Evolutionary conservation across 1,284 basidiomycete genomes (phyloP).

Genomic region (Cryptococcus deneoformans): DNA sequence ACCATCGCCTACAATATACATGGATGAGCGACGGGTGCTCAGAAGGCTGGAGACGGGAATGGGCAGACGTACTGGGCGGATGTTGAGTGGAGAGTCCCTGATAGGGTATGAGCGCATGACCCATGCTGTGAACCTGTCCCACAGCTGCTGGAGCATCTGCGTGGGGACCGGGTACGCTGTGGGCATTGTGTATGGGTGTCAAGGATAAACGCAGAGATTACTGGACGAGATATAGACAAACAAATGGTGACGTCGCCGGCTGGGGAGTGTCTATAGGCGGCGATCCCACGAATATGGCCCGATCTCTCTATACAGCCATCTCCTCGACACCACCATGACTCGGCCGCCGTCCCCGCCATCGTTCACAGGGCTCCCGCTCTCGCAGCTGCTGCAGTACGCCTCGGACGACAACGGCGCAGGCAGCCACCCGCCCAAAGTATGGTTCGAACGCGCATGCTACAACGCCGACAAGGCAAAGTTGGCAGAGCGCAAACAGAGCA

Average conservation of each 20-base stretch:
- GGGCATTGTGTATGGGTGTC: conserved; percentile 5
- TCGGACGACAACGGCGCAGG: not conserved
- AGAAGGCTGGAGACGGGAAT: no score
- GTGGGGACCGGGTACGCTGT: conserved; percentile 35
- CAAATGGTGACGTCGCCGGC: not conserved
- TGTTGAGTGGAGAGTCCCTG: conserved; percentile 35
- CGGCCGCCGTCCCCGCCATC: not conserved
- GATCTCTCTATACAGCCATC: not conserved
- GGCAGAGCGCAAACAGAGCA: conserved; percentile 32
- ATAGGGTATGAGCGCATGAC: conserved; percentile 37
- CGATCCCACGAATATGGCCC: not conserved
- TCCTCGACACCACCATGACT: not conserved
- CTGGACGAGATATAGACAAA: not conserved
- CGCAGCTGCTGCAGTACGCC: not conserved
- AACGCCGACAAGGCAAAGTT: conserved; percentile 38
- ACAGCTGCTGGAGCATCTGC: conserved; percentile 30
- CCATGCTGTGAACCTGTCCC: conserved; percentile 24
- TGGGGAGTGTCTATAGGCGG: not conserved
- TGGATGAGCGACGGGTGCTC: no score
- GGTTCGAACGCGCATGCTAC: conserved; percentile 41
- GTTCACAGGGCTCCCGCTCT: conserved; percentile 18
- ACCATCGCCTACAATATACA: conserved; percentile 32
- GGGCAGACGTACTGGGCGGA: conserved; percentile 34
- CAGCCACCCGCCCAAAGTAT: conserved; percentile 30
- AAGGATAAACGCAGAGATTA: not conserved